These are phyloP conservation scores for Chlorella sp. DNA, from an alignment of 139 green algal species.

Conservation along the genomic window DNA sequence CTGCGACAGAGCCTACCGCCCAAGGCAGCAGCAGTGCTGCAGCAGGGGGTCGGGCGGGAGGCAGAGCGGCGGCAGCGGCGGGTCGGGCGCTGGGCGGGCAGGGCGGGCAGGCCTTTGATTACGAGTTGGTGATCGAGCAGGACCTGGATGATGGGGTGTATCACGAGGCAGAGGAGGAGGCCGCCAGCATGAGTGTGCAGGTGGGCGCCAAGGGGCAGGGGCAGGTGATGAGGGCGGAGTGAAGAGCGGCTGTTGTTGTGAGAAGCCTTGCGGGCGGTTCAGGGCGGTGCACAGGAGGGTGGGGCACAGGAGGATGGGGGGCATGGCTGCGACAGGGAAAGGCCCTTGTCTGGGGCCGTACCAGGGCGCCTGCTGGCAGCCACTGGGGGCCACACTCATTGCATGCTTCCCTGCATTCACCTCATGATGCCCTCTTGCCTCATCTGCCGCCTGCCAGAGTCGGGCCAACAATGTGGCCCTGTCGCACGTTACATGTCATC, in stretches of 20 bases:
- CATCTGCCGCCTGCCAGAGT: too few species aligned
- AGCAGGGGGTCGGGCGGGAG: too few species aligned
- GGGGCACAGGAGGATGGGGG: too few species aligned
- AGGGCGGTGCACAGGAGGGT: too few species aligned
- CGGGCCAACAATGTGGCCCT: too few species aligned
- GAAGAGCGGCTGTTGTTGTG: not conserved
- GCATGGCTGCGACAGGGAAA: not conserved
- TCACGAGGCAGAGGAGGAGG: not conserved
- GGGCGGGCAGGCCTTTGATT: not conserved
- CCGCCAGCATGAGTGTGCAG: not conserved
- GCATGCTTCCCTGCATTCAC: too few species aligned
- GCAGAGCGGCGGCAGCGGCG: not conserved
- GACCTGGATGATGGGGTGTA: constrained; percentile 7
- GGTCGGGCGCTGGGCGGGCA: not conserved
- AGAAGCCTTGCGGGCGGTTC: too few species aligned
- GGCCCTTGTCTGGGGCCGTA: not conserved
- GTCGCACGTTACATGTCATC: too few species aligned
- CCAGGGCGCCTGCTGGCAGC: too few species aligned
- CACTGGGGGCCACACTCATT: too few species aligned
- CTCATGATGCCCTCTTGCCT: too few species aligned
- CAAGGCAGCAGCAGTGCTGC: not conserved
- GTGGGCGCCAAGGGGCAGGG: not conserved
- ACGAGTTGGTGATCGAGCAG: constrained; percentile 22
- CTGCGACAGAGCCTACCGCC: not conserved
- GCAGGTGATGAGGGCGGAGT: too few species aligned